A percentile compares a stretch with the other conserved stretches of the same genome.
These are phyloP conservation scores for Xylariaceae sp. DNA, from an alignment of 2,329 filamentous ascomycete genomes.

Conservation along the genomic window DNA sequence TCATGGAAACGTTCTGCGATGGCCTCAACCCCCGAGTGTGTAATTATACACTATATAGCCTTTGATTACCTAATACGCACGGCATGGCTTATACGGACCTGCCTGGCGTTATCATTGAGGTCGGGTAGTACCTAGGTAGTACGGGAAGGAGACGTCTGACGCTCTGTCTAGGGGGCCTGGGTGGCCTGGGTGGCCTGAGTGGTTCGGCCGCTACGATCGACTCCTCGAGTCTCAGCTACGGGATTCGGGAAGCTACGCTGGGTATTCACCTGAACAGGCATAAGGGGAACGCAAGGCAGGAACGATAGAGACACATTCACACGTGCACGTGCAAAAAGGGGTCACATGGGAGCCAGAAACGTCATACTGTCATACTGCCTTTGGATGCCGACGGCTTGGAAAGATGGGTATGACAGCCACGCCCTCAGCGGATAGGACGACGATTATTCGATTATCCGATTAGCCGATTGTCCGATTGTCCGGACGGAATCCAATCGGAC, in stretches of 20 bases:
- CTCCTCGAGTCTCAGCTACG: not conserved
- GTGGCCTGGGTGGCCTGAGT: too few species aligned
- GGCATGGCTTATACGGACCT: too few species aligned
- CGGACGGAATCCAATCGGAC: not conserved
- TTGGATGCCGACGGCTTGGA: not conserved
- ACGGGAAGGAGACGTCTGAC: not conserved
- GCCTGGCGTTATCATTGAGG: too few species aligned
- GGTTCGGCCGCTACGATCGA: not conserved
- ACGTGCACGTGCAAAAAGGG: not conserved
- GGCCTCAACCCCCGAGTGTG: too few species aligned
- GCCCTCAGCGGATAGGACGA: not conserved
- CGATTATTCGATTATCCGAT: not conserved
- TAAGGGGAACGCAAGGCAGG: not conserved
- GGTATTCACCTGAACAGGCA: not conserved
- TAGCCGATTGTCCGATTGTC: not conserved
- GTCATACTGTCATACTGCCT: not conserved
- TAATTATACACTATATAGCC: too few species aligned
- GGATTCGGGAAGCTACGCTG: not conserved
- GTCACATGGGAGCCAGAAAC: not conserved
- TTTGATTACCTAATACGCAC: too few species aligned
- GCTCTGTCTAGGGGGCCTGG: too few species aligned
- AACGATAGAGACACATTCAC: not conserved
- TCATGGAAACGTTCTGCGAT: too few species aligned
- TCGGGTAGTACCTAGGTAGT: not conserved
- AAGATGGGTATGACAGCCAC: not conserved